Evolutionary conservation across 2,329 filamentous ascomycete species (phyloP), one percentile per base, ranked within the genome.

Genomic region (Ophiostoma quercus): DNA sequence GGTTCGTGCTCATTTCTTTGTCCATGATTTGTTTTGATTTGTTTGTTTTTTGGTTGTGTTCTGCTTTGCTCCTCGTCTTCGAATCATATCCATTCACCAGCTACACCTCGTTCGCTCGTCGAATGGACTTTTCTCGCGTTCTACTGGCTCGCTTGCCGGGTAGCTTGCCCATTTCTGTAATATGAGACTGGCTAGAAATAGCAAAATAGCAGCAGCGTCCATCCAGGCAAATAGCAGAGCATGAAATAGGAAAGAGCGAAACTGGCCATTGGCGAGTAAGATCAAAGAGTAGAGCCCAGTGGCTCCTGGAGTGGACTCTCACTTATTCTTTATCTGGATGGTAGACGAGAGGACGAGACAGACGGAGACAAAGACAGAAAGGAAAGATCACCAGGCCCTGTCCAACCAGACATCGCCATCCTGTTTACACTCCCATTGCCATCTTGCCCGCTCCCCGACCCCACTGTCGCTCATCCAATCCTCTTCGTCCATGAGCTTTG

Each of bases 381-480:
- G 54, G 37, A 25, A 25, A 62, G 57, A 62, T 62, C 57, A 62
- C 32, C 67, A 62, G 60, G 41, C 8, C 39, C 47, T 69, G 39
- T 54, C 62, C 71, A 68, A 68, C 70, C 69, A 71, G 62, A 67
- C 37, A 66, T 43, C 34, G n/a, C 63, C 62, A 25, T 65, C 62
- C 16, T 34, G 51, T 25, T 25, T 57, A 14, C 22, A 47, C 43
- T 47, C 57, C 14, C 14, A 32, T 62, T 12, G 25, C 22, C 29
- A 37, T 63, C 60, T 37, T 63, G 32, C 16, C 19, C 19, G 14
- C 32, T 34, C 32, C n/a, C 60, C 22, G 60, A 63, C 60, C 32
- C 60, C 60, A 63, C 32, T 37, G 60, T 9, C 60, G 32, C 7
- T 37, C 16, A 16, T 5, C 32, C 60, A 63, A 63, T 37, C 60